Base-by-base conservation (phyloP, 2,329 filamentous ascomycete species). In the Fonsecaea pugnacius region DNA sequence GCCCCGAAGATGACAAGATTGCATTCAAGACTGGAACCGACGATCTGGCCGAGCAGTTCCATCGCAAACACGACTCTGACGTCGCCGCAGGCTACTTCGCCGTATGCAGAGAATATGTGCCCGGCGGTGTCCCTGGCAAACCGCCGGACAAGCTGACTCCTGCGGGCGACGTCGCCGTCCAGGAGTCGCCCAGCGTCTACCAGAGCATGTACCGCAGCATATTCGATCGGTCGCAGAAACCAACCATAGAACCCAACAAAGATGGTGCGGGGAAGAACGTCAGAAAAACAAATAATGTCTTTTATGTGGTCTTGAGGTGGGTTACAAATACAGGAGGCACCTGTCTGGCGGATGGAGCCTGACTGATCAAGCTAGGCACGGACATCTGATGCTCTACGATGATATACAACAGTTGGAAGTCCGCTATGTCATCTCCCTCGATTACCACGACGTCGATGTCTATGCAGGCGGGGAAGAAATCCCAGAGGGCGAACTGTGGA, bases 141-240 rank as follows among this genome's bases (percentile, higher is more conserved):
- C 92, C 93, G 5, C 92, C 94, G 64, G 93, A 96, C 78, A 86
- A 92, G 65, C 87, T 88, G 35, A 94, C 91, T 0, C 91, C 92
- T 5, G 86, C 91, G 12, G 92, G 91, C 18, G 88, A 90, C 62
- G 89, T 90, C 16, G 87, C 95, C 51, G 87, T 89, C 36, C 83
- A 90, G 48, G 90, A 92, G 62, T 96, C 92, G 73, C 92, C 91
- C 62, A 97, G 94, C 75, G 94, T 99, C 40, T 98, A 98, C 77
- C 95, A 98, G 83, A 90, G 90, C 76, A 97, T 99, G 92, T 99
- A 99, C 78, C 84, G 92, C 75, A 96, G 91, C 76, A 89, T 99
- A 67, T 98, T 99, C 75, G 92, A 96, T 72, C 86, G 94, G 72
- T 93, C 89, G 72, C 82, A 82, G 68, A 77, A 78, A 18, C 83